phyloP scores from a whole-genome alignment of 2,329 filamentous ascomycete species.

The Amylocarpus encephaloides region DNA sequence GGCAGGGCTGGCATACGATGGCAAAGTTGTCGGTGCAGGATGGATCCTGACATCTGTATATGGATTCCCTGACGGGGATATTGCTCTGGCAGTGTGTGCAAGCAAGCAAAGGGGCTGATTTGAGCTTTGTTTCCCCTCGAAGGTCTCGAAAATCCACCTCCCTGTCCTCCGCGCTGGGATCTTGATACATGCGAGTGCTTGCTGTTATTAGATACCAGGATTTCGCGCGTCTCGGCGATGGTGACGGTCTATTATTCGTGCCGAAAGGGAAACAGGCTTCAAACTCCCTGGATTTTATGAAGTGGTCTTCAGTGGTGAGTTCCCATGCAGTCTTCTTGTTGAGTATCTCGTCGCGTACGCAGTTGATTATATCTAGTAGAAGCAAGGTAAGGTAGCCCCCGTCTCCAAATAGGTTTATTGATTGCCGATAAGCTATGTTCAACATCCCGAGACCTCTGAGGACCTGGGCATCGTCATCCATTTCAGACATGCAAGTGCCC shows the following conservation, averaged over 20 bases:
- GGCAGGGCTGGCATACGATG: background rate
- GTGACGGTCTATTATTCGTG: background rate
- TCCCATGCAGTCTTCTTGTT: background rate
- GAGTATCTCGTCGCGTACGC: background rate
- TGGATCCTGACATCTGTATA: background rate
- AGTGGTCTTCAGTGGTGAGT: background rate
- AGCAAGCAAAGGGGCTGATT: background rate
- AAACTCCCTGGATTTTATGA: background rate
- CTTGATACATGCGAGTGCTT: background rate
- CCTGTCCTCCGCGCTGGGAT: background rate
- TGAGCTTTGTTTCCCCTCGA: background rate
- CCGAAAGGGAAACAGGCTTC: background rate
- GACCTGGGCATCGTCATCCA: background rate
- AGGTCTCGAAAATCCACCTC: background rate
- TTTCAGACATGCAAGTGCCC: background rate
- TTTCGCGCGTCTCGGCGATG: background rate
- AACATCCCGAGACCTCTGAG: background rate
- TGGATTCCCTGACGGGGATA: background rate
- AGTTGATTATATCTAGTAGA: background rate
- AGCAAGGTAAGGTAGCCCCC: background rate
- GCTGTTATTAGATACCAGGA: background rate
- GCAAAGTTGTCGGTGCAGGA: background rate
- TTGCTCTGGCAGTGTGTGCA: too few relatives aligned
- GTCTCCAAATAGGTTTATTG: background rate
- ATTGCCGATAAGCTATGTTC: background rate